These are phyloP conservation scores for Fusarium mexicanum DNA, from an alignment of 2,329 filamentous ascomycete genomes.

Conservation along the genomic window DNA sequence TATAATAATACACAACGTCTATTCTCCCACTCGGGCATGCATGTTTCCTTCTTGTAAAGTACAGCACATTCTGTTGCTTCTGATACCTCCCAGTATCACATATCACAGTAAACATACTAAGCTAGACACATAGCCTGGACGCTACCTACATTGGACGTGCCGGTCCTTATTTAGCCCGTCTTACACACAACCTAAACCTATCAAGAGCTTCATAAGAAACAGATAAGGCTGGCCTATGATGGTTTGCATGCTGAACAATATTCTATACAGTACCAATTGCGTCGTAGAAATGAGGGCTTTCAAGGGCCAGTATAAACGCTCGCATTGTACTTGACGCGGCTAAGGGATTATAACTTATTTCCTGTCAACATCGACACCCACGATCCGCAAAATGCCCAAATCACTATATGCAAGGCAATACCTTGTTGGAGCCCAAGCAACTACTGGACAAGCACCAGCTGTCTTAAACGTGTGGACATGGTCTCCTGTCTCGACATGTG, in stretches of 20 bases:
- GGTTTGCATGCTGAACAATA: not conserved
- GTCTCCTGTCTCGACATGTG: slow-evolving; percentile 78
- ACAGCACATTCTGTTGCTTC: not conserved
- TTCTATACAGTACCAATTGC: not conserved
- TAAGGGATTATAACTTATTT: slow-evolving; percentile 40
- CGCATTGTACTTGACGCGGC: not conserved
- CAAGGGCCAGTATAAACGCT: not conserved
- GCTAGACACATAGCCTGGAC: no score
- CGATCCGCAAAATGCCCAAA: slow-evolving; percentile 72
- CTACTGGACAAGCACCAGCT: slow-evolving; percentile 68
- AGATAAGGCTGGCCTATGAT: not conserved
- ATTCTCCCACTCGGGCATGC: not conserved
- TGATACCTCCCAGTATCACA: not conserved
- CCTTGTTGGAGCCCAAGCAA: slow-evolving; percentile 79
- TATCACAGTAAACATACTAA: not conserved
- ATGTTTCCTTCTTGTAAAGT: not conserved
- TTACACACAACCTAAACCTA: slow-evolving; percentile 27
- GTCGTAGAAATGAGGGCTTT: not conserved
- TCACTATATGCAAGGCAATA: slow-evolving; percentile 82
- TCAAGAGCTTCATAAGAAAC: not conserved
- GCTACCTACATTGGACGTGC: not conserved
- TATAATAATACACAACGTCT: not conserved
- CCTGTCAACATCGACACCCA: slow-evolving; percentile 65
- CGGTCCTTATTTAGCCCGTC: slow-evolving; percentile 40
- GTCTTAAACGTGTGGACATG: slow-evolving; percentile 78